phyloP scores from a whole-genome alignment of 2,329 filamentous ascomycete genomes.

The Epichloe festucae region DNA sequence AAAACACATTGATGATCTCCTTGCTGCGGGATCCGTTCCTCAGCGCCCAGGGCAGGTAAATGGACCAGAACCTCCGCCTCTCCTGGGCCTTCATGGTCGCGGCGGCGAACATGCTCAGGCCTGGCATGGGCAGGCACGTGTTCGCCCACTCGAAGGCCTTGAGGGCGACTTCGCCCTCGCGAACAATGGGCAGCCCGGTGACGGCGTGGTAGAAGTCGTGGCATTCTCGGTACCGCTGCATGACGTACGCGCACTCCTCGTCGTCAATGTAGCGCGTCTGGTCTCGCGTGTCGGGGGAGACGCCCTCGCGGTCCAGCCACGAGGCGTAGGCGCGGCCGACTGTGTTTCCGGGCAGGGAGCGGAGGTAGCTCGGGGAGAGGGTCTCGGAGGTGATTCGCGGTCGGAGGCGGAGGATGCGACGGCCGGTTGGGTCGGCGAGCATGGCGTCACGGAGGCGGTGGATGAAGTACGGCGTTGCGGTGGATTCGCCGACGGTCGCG shows the following conservation, averaged over 20 bases:
- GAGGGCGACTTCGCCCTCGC: conserved; percentile 94
- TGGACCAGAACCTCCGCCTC: conserved; percentile 56
- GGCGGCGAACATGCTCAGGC: conserved; percentile 70
- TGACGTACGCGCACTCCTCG: conserved; percentile 91
- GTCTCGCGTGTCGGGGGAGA: conserved; percentile 84
- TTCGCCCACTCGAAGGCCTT: conserved; percentile 98
- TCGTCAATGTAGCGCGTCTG: conserved; percentile 84
- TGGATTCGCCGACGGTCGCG: conserved; percentile 85
- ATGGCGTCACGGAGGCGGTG: conserved; percentile 83
- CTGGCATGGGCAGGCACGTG: conserved; percentile 89
- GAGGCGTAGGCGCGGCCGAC: conserved; percentile 72
- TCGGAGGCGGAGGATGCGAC: conserved; percentile 79
- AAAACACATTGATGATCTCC: conserved; percentile 91
- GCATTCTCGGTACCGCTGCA: conserved; percentile 94
- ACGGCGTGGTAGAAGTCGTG: conserved; percentile 97
- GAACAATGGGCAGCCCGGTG: conserved; percentile 76
- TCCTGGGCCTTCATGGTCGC: conserved; percentile 77
- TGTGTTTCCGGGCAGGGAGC: conserved; percentile 55
- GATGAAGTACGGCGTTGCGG: conserved; percentile 90
- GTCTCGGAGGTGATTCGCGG: conserved; percentile 76
- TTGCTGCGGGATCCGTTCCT: conserved; percentile 63
- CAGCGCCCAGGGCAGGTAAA: conserved; percentile 84
- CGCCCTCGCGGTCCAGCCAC: conserved; percentile 91
- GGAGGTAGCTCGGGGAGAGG: conserved; percentile 53
- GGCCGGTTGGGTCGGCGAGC: conserved; percentile 71